Evolutionary conservation across 2,329 filamentous ascomycete species (phyloP).

Genomic region (Alternaria ethzedia): DNA sequence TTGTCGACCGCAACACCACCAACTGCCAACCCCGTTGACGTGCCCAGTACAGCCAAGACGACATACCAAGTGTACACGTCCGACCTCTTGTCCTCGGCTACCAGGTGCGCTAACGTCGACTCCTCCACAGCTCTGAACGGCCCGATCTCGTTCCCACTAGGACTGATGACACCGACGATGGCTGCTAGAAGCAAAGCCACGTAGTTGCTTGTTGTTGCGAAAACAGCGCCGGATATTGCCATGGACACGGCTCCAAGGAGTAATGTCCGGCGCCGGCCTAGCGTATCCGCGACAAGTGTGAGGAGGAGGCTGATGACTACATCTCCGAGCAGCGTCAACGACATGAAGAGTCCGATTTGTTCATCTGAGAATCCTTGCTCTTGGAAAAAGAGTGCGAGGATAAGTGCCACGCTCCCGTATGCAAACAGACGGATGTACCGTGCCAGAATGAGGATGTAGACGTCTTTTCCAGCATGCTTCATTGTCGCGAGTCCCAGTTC

Average conservation of each 20-base stretch:
- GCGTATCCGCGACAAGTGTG: slow-evolving; percentile 45
- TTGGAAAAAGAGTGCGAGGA: slow-evolving; percentile 47
- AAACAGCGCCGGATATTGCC: slow-evolving; percentile 44
- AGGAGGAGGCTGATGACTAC: slow-evolving; percentile 46
- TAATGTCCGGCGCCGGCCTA: slow-evolving; percentile 44
- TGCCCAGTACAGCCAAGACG: slow-evolving; percentile 46
- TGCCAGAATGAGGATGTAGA: slow-evolving; percentile 45
- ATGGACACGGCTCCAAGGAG: slow-evolving; percentile 45
- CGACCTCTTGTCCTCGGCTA: slow-evolving; percentile 34
- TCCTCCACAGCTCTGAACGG: slow-evolving; percentile 51
- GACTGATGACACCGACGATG: slow-evolving; percentile 48
- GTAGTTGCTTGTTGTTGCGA: slow-evolving; percentile 43
- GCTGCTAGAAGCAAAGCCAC: slow-evolving; percentile 41
- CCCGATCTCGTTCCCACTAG: slow-evolving; percentile 50
- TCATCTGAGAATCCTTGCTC: slow-evolving; percentile 44
- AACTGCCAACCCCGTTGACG: slow-evolving; percentile 40
- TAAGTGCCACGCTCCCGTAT: slow-evolving; percentile 45
- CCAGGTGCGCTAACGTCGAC: slow-evolving; percentile 46
- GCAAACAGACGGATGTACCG: slow-evolving; percentile 47
- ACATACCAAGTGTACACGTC: slow-evolving; percentile 52
- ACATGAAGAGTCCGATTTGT: slow-evolving; percentile 51
- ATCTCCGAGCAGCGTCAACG: slow-evolving; percentile 49
- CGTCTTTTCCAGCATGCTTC: slow-evolving; percentile 32
- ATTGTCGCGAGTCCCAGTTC: slow-evolving; percentile 42
- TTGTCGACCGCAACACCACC: slow-evolving; percentile 49